phyloP scores from a whole-genome alignment of 352 stramenopile genomes.

The Thalassiosira hispida region DNA sequence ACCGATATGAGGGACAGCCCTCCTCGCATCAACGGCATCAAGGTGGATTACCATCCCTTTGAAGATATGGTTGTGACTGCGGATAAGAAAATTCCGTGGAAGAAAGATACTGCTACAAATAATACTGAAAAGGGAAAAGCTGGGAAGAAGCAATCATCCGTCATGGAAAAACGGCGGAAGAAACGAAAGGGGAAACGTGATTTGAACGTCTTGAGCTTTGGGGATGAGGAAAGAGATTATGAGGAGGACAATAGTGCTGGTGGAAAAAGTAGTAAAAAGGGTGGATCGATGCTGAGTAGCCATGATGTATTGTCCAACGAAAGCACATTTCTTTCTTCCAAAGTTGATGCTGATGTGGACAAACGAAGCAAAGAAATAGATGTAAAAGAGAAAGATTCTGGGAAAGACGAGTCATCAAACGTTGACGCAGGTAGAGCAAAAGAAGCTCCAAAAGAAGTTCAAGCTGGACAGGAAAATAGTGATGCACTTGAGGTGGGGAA shows the following conservation, averaged over 20 bases:
- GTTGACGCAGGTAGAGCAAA: not conserved
- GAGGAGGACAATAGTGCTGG: constrained; percentile 19
- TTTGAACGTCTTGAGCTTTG: constrained; percentile 95
- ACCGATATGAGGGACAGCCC: constrained; percentile 78
- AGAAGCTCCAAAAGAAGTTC: constrained; percentile 9
- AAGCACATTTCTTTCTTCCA: constrained; percentile 32
- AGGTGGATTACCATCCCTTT: constrained; percentile 94
- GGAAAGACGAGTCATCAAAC: not conserved
- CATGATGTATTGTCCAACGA: constrained; percentile 68
- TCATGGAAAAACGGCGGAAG: constrained; percentile 73
- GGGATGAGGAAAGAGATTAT: constrained; percentile 88
- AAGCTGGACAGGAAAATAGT: constrained; percentile 8
- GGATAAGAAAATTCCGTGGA: constrained; percentile 72
- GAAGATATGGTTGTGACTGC: constrained; percentile 90
- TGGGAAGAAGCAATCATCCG: constrained; percentile 11
- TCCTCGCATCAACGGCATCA: constrained; percentile 88
- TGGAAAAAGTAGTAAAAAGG: not conserved
- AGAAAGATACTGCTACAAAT: not conserved
- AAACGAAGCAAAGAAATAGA: constrained; percentile 39
- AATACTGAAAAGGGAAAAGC: constrained; percentile 1
- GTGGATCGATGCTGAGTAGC: constrained; percentile 63
- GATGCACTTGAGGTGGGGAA: constrained; percentile 7
- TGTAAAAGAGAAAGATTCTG: constrained; percentile 23
- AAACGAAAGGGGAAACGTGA: constrained; percentile 92
- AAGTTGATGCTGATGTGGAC: constrained; percentile 31